Base-by-base conservation (phyloP, 495 filamentous ascomycete species). In the Aspergillus coremiiformis region DNA sequence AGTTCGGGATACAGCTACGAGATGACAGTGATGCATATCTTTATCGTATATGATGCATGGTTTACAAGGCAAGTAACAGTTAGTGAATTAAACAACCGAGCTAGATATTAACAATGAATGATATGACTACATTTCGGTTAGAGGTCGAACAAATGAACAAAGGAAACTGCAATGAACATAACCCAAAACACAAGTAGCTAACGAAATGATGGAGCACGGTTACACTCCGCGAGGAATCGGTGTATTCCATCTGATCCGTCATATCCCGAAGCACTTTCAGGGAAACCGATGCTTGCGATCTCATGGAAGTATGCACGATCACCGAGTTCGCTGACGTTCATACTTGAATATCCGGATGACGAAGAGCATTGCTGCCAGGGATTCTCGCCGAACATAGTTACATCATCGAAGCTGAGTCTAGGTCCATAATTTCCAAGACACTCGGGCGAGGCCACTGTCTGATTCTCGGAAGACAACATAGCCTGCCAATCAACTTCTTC, bases 231-330 rank as follows among this genome's bases (percentile, higher is more conserved):
- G 43, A 97, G 59, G 65, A 96, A 96, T 35, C 79, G 79, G 65
- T 91, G 88, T 17, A 97, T 89, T 0, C 91, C 92, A 58, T 94
- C 85, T 14, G 88, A 66, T 7, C 89, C 89, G 55, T 92, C 87
- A 60, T 86, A 91, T 30, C 84, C 82, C 55, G 75, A 68, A 5
- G 62, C 68, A 27, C 48, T 74, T 53, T 66, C 70, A 57, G 45
- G 71, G 68, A 71, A 46, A 48, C 61, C 59, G 47, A 51, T 46
- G 45, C 59, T 61, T 14, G 71, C 69, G 1, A 62, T 44, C 32
- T 76, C 69, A 6, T 66, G 63, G 39, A 72, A 74, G 54, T 64
- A 69, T 19, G 55, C 59, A 14, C 69, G 69, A 47, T 78, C 71
- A 5, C 73, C 76, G 39, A 78, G 65, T 39, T 80, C 79, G 51